Evolutionary conservation across 2,329 filamentous ascomycete genomes (phyloP), one percentile per base, ranked within the genome.

Genomic region (Cryphonectria carpinicola): DNA sequence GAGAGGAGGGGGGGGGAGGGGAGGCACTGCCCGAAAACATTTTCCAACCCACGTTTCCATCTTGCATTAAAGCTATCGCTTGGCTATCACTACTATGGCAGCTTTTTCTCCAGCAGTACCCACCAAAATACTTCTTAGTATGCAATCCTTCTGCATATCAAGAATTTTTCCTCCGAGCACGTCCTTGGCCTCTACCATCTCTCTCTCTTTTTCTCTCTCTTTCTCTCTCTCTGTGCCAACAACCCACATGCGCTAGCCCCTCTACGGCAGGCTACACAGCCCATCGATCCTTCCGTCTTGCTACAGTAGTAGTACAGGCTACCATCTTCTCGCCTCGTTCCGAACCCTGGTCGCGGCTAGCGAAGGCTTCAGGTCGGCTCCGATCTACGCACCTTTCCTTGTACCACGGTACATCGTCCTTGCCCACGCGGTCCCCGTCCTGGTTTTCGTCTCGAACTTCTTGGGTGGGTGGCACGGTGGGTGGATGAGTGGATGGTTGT

Each of bases 291-390:
- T 65, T 49, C 46, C 46, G 46, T 49, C 46, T n/a, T 11, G 32
- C 32, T 32, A 68, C 32, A 43, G 65, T 67, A 65, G 62, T 60
- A 54, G 63, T 65, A 68, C 61, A 49, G 46, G 28, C 61, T 68
- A 52, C 62, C 62, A 58, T 65, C 66, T 64, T 63, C 67, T 65
- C 69, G 58, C 65, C 65, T 70, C 65, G 64, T 62, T 64, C 43
- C 28, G 54, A 32, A 60, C 61, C 65, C 69, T 61, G 41, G 39
- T 61, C 41, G 62, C 66, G 58, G 61, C 61, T 68, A 68, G 64
- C 46, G 7, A 56, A 8, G 25, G 13, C 54, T 58, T 14, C 54
- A 32, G 46, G 54, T 28, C 28, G 5, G 54, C 52, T 56, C 52
- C 25, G 52, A n/a, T 25, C 52, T 8, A 56, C 52, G 52, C 52